These are phyloP conservation scores for Eucalyptus curtisii DNA, from an alignment of 345 rosid species.

Conservation along the genomic window DNA sequence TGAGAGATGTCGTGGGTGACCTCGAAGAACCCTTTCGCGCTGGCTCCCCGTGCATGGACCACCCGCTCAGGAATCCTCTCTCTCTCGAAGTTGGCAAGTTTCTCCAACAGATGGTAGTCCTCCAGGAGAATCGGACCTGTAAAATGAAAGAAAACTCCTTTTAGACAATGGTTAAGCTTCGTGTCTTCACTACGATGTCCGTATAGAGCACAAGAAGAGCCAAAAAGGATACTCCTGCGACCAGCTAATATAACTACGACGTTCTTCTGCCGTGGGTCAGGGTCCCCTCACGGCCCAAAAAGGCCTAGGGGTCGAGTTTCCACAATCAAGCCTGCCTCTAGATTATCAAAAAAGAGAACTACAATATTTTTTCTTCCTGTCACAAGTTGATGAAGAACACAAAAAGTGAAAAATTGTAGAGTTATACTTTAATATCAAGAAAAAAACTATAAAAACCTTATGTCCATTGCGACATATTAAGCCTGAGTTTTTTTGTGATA, in stretches of 20 bases:
- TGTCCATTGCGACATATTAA: too few species aligned
- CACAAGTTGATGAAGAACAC: neutral
- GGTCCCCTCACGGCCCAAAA: neutral
- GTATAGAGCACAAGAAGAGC: neutral
- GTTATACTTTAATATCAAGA: neutral
- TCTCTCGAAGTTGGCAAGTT: slow-evolving; percentile 85
- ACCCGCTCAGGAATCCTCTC: slow-evolving; percentile 97
- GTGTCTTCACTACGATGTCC: neutral
- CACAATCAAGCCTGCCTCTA: neutral
- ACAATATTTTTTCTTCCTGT: neutral
- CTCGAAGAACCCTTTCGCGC: slow-evolving; percentile 98
- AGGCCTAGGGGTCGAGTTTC: neutral
- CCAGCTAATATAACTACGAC: neutral
- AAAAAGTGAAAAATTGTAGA: neutral
- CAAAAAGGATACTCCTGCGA: neutral
- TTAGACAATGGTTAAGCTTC: neutral
- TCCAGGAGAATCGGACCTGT: slow-evolving; percentile 89
- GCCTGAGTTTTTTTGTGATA: too few species aligned
- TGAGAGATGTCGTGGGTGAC: slow-evolving; percentile 80
- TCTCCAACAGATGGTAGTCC: slow-evolving; percentile 93
- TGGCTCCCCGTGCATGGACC: slow-evolving; percentile 97
- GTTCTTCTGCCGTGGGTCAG: neutral
- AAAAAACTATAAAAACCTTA: too few species aligned
- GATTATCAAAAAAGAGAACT: neutral
- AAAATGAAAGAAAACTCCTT: neutral